phyloP scores from a whole-genome alignment of 768 basidiomycete genomes.

The Boletus pseudopeckii region DNA sequence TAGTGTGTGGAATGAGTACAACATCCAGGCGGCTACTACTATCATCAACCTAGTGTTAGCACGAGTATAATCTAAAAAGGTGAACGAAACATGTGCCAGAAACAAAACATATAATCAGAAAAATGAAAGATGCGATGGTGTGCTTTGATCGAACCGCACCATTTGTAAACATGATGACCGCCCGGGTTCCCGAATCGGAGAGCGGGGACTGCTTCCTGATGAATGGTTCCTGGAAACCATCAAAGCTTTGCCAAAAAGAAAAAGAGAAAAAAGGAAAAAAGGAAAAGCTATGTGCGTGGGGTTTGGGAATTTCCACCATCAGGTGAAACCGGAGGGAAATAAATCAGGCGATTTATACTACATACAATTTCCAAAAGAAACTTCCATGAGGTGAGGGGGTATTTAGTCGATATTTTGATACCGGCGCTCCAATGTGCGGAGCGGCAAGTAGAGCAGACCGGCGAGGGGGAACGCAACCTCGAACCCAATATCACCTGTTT shows the following conservation, averaged over 20 bases:
- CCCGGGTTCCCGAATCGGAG: background rate
- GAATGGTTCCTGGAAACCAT: slow-evolving; percentile 21
- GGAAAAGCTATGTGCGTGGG: background rate
- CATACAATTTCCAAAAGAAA: slow-evolving; percentile 5
- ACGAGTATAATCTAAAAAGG: slow-evolving; percentile 4
- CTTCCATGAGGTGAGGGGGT: background rate
- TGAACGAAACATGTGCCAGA: background rate
- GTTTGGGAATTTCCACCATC: background rate
- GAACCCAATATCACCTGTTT: slow-evolving; percentile 70
- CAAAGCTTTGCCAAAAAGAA: slow-evolving; percentile 4
- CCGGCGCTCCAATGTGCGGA: slow-evolving; percentile 49
- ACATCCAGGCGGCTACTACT: background rate
- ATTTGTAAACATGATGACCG: background rate
- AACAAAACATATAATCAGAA: background rate
- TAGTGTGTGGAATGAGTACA: background rate
- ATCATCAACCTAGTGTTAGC: background rate
- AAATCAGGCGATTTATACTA: slow-evolving; percentile 7
- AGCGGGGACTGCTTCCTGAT: slow-evolving; percentile 1
- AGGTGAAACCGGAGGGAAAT: background rate
- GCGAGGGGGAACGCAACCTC: slow-evolving; percentile 53
- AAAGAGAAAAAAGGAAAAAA: background rate
- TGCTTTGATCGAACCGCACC: slow-evolving; percentile 6
- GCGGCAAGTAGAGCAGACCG: slow-evolving; percentile 48
- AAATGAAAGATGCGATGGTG: background rate
- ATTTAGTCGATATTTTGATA: slow-evolving; percentile 26